A percentile compares a stretch with the other conserved stretches of the same genome.
Evolutionary conservation across 208 protist genomes (phyloP).

Genomic region (Spongospora subterranea): DNA sequence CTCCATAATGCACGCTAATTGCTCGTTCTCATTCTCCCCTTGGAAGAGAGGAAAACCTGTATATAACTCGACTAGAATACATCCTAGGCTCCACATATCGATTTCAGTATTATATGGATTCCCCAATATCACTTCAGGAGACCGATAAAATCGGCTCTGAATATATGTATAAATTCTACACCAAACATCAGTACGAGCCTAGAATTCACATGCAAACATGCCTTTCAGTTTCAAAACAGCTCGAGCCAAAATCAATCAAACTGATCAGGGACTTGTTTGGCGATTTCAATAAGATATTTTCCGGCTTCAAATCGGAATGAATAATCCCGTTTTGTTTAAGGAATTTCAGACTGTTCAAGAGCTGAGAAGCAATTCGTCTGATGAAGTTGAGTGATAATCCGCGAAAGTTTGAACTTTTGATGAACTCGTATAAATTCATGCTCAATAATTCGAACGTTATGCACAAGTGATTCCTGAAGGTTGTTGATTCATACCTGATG

Average conservation of each 20-base stretch:
- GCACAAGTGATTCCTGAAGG: constrained; percentile 82
- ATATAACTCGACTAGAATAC: constrained; percentile 72
- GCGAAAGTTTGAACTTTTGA: constrained; percentile 81
- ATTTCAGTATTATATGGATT: constrained; percentile 71
- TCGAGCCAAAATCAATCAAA: constrained; percentile 77
- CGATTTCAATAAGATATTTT: constrained; percentile 73
- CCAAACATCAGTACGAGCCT: not conserved
- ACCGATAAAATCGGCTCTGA: constrained; percentile 75
- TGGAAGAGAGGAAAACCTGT: constrained; percentile 73
- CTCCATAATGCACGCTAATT: constrained; percentile 70
- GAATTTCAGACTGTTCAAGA: constrained; percentile 56
- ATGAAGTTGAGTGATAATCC: constrained; percentile 77
- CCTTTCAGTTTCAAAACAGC: constrained; percentile 69
- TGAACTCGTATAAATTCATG: constrained; percentile 87
- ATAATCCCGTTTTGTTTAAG: constrained; percentile 66
- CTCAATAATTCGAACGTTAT: constrained; percentile 85
- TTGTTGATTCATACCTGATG: constrained; percentile 73
- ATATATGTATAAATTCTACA: constrained; percentile 76
- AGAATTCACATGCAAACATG: not conserved
- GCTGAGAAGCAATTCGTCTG: constrained; percentile 67
- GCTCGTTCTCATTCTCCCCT: constrained; percentile 71
- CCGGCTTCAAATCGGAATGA: constrained; percentile 77
- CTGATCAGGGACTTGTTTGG: constrained; percentile 63
- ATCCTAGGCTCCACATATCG: constrained; percentile 79
- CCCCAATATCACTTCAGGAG: constrained; percentile 77